Percentiles rank a stretch among this genome's conserved stretches.
Evolutionary conservation across 805 yeast genomes (phyloP).

Genomic region (Sugiyamaella valdiviana): DNA sequence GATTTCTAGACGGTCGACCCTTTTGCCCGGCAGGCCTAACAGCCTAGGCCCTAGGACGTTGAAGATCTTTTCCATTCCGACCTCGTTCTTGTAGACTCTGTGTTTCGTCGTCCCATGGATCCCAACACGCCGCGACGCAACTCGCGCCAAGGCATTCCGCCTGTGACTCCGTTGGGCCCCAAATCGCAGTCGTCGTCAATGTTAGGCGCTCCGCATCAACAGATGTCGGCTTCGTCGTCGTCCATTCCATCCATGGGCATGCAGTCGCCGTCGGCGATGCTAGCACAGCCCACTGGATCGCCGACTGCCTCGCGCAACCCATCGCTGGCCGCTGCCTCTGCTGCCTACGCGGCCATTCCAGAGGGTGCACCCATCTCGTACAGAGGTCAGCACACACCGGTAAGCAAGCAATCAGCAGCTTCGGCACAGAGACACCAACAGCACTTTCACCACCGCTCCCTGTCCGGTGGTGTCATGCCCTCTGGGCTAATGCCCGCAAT

Average conservation of each 20-base stretch:
- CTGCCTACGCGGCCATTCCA: conserved; percentile 3
- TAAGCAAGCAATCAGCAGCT: background rate
- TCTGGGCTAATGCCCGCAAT: background rate
- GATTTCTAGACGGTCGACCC: too few species aligned
- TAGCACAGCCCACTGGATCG: background rate
- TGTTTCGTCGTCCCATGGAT: background rate
- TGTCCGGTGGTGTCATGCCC: conserved; percentile 6
- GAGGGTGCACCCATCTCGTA: conserved; percentile 1
- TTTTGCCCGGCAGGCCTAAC: too few species aligned
- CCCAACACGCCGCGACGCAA: background rate
- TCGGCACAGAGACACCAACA: background rate
- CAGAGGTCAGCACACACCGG: background rate
- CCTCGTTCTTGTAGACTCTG: background rate
- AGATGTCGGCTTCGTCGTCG: background rate
- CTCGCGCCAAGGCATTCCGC: background rate
- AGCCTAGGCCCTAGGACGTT: background rate
- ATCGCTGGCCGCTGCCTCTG: background rate
- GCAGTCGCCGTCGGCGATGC: background rate
- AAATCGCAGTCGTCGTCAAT: background rate
- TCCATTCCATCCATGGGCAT: background rate
- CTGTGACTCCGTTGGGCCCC: background rate
- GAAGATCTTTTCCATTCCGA: background rate
- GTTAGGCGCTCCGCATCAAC: background rate
- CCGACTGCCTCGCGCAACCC: background rate
- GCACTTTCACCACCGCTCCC: conserved; percentile 2